Conservation (phyloP, 192 early-diverging fungal species). For the Linnemannia zychae region DNA sequence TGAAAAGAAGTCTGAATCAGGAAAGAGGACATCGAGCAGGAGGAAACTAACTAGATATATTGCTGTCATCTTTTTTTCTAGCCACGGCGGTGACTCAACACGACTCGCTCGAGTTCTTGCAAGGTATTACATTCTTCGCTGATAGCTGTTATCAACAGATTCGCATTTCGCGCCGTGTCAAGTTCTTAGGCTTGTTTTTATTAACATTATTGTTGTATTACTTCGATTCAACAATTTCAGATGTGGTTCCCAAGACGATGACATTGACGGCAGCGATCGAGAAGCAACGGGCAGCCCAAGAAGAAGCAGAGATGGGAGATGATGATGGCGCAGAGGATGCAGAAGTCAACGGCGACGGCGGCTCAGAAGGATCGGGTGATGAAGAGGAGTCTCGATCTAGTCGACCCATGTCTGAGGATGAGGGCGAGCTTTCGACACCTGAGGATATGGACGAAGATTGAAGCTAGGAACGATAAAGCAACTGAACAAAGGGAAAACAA, state of each 20-base stretch:
- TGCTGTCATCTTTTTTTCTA: constrained; percentile 5
- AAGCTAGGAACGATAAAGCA: constrained; percentile 1
- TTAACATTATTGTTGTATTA: background rate
- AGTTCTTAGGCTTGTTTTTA: no score
- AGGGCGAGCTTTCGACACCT: constrained; percentile 32
- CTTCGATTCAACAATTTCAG: constrained; percentile 13
- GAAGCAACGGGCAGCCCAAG: constrained; percentile 49
- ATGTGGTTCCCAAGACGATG: constrained; percentile 63
- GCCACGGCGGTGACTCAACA: constrained; percentile 48
- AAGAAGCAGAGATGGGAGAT: constrained; percentile 43
- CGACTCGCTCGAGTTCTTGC: constrained; percentile 54
- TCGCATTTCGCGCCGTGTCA: no score
- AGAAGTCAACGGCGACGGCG: constrained; percentile 21
- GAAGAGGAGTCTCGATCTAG: constrained; percentile 26
- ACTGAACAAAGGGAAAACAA: background rate
- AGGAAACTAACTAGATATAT: background rate
- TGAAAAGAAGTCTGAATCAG: no score
- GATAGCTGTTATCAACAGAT: background rate
- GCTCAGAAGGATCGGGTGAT: constrained; percentile 22
- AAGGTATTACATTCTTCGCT: constrained; percentile 26
- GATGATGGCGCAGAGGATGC: constrained; percentile 48
- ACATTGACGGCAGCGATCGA: constrained; percentile 58
- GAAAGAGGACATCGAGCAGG: background rate
- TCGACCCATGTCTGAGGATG: constrained; percentile 44
- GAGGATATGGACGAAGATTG: constrained; percentile 54